A percentile compares a stretch with the other conserved stretches of the same genome.
These are phyloP conservation scores for Neurospora sp. DNA, from an alignment of 495 filamentous ascomycete species.

Conservation along the genomic window DNA sequence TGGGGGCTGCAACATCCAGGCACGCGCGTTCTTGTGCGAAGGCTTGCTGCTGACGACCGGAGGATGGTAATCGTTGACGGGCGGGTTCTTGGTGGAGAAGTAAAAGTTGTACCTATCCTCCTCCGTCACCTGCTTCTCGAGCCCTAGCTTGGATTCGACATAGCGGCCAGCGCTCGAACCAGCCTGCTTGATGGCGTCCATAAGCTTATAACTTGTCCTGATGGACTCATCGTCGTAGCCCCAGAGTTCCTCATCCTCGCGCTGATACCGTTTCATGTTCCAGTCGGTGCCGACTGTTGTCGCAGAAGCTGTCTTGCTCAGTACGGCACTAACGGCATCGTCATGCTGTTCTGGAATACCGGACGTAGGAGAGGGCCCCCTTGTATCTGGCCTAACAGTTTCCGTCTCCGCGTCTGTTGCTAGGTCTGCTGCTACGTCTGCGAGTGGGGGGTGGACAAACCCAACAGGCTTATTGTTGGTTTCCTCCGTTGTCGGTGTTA, in stretches of 20 bases:
- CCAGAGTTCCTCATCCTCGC: constrained; percentile 81
- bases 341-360: constrained; percentile 16
- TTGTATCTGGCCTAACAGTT: not conserved
- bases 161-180: constrained; percentile 38
- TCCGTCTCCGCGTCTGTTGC: not conserved
- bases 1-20: constrained; percentile 87
- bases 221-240: constrained; percentile 33
- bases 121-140: constrained; percentile 31
- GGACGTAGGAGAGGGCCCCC: constrained; percentile 8
- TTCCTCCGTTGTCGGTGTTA: not conserved
- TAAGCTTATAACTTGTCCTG: constrained; percentile 32
- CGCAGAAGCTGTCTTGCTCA: constrained; percentile 22
- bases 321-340: constrained; percentile 13
- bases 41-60: constrained; percentile 72
- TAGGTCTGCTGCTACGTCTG: not conserved
- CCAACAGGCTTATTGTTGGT: not conserved
- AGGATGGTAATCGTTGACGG: constrained; percentile 79
- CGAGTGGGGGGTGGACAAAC: not conserved
- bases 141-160: constrained; percentile 33
- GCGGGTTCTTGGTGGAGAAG: constrained; percentile 58
- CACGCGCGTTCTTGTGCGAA: constrained; percentile 52
- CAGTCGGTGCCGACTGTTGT: constrained; percentile 42
- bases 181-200: constrained; percentile 43
- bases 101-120: constrained; percentile 44
- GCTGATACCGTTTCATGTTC: constrained; percentile 67